Evolutionary conservation across 2,329 filamentous ascomycete species (phyloP).

Genomic region (Cytospora mali): DNA sequence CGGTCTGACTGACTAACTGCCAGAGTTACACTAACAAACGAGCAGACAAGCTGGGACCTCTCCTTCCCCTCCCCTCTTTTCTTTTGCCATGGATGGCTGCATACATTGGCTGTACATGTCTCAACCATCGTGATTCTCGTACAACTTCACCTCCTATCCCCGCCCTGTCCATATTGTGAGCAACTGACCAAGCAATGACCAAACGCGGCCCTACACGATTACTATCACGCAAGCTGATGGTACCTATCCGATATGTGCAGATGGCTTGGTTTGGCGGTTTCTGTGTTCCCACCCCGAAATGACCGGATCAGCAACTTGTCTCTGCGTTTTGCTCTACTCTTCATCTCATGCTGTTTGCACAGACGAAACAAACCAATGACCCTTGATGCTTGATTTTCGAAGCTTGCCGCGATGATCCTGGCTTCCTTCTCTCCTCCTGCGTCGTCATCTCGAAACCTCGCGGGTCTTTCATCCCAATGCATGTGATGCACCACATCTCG

Average conservation of each 20-base stretch:
- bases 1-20: no score
- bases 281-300: no score
- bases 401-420: not conserved
- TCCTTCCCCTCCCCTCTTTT: not conserved
- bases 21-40: no score
- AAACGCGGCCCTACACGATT: not conserved
- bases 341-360: not conserved
- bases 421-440: not conserved
- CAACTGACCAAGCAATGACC: not conserved
- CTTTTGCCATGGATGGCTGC: not conserved
- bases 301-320: no score
- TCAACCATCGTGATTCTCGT: not conserved
- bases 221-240: no score
- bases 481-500: not conserved
- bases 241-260: no score
- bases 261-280: not conserved
- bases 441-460: not conserved
- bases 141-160: not conserved
- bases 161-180: not conserved
- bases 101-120: not conserved
- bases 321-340: no score
- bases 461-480: not conserved
- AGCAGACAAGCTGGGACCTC: no score
- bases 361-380: not conserved
- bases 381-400: not conserved